Evolutionary conservation across 2,329 filamentous ascomycete species (phyloP).

Genomic region (Claviceps sp.): DNA sequence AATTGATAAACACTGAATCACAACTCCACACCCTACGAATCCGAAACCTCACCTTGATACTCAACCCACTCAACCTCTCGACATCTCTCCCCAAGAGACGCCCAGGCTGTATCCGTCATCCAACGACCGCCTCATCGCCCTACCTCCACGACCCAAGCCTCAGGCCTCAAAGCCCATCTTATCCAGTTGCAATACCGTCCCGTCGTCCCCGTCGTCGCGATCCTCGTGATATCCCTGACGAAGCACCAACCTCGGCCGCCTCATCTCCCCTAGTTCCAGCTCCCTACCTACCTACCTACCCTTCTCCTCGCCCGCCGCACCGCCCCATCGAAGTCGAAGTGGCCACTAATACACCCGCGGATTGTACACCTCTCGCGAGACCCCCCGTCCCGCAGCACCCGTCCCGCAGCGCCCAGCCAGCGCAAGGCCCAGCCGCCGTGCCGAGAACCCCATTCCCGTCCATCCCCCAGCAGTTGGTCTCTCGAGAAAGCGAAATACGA

Average conservation of each 20-base stretch:
- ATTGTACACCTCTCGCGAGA: slow-evolving; percentile 41
- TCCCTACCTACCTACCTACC: slow-evolving; percentile 16
- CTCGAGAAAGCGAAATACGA: slow-evolving; percentile 46
- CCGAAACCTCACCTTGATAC: slow-evolving; percentile 41
- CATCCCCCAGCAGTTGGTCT: slow-evolving; percentile 47
- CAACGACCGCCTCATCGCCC: slow-evolving; percentile 43
- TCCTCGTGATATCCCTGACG: slow-evolving; percentile 31
- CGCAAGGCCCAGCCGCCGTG: slow-evolving; percentile 50
- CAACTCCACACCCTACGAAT: slow-evolving; percentile 28
- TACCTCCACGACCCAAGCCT: slow-evolving; percentile 32
- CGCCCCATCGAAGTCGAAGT: slow-evolving; percentile 33
- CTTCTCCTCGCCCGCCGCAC: slow-evolving; percentile 27
- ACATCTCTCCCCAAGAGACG: slow-evolving; percentile 39
- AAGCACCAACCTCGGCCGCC: slow-evolving; percentile 35
- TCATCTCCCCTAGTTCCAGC: slow-evolving; percentile 34
- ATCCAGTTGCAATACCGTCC: slow-evolving; percentile 22
- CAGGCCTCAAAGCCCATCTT: slow-evolving; percentile 30
- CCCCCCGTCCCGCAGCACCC: slow-evolving; percentile 34
- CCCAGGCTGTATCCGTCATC: slow-evolving; percentile 44
- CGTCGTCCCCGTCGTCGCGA: slow-evolving; percentile 12
- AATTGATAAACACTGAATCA: slow-evolving; percentile 16
- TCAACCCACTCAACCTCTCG: slow-evolving; percentile 40
- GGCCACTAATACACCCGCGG: slow-evolving; percentile 30
- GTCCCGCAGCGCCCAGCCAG: slow-evolving; percentile 43
- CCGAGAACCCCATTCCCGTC: slow-evolving; percentile 49